These are phyloP conservation scores for Handroanthus guayacan DNA, from an alignment of 257 asterid genomes.

Conservation along the genomic window DNA sequence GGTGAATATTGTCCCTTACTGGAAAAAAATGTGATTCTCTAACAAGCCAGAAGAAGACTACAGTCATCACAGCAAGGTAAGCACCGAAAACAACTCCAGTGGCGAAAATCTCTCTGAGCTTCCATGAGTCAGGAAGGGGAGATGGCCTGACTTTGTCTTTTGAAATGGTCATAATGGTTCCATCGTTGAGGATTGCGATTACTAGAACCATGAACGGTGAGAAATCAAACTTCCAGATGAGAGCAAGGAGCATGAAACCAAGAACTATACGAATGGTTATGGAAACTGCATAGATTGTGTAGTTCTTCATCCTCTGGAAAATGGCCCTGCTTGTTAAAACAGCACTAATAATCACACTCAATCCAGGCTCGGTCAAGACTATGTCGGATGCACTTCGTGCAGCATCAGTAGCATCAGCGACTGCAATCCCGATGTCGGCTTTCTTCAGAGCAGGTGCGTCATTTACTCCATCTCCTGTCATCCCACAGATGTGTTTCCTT, in stretches of 20 bases:
- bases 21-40: constrained; percentile 52
- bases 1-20: constrained; percentile 27
- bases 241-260: constrained; percentile 65
- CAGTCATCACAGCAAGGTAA: constrained; percentile 68
- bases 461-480: constrained; percentile 74
- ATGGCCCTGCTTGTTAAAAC: constrained; percentile 65
- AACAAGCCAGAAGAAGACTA: constrained; percentile 62
- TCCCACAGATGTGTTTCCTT: constrained; percentile 60
- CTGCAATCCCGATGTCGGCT: constrained; percentile 68
- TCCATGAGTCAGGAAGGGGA: constrained; percentile 68
- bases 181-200: constrained; percentile 68
- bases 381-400: constrained; percentile 64
- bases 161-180: constrained; percentile 70
- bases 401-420: constrained; percentile 69
- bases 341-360: constrained; percentile 62
- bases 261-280: constrained; percentile 67
- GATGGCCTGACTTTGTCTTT: constrained; percentile 72
- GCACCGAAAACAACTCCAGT: constrained; percentile 70
- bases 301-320: constrained; percentile 73
- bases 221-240: constrained; percentile 72
- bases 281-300: constrained; percentile 71
- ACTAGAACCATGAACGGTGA: constrained; percentile 74
- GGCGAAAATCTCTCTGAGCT: constrained; percentile 66
- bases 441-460: constrained; percentile 69
- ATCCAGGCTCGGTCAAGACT: constrained; percentile 62